A percentile compares a stretch with the other conserved stretches of the same genome.
Conservation (phyloP, 805 yeast genomes). For the Yarrowia sp. region DNA sequence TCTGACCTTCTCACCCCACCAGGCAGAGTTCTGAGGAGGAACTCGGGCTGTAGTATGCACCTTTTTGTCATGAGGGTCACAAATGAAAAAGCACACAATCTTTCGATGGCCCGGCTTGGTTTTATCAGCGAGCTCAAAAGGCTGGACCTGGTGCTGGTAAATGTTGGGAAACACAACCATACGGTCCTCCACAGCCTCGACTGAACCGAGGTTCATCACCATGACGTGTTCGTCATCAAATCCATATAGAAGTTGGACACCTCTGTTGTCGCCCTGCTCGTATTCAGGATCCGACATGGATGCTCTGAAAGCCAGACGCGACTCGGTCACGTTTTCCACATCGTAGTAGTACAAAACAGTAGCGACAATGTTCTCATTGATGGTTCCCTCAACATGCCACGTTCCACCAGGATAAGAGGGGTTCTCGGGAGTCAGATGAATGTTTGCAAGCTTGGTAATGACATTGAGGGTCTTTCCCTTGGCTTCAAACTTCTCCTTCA, state of each 20-base stretch:
- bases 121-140: slow-evolving; percentile 42
- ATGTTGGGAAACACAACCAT: slow-evolving; percentile 44
- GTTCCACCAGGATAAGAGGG: slow-evolving; percentile 44
- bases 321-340: slow-evolving; percentile 42
- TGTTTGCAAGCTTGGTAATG: slow-evolving; percentile 44
- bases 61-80: slow-evolving; percentile 41
- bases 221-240: slow-evolving; percentile 38
- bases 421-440: slow-evolving; percentile 45
- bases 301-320: slow-evolving; percentile 39
- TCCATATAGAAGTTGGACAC: slow-evolving; percentile 38
- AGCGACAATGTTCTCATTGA: slow-evolving; percentile 46
- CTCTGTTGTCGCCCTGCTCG: slow-evolving; percentile 40
- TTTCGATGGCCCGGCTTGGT: slow-evolving; percentile 43
- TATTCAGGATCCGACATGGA: slow-evolving; percentile 35
- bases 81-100: slow-evolving; percentile 44
- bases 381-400: slow-evolving; percentile 48
- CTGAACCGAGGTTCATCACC: slow-evolving; percentile 37
- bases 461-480: slow-evolving; percentile 39
- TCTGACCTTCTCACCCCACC: slow-evolving; percentile 37
- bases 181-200: slow-evolving; percentile 37
- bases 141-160: slow-evolving; percentile 44
- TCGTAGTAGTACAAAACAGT: slow-evolving; percentile 46
- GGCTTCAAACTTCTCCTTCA: not conserved
- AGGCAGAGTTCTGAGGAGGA: slow-evolving; percentile 43
- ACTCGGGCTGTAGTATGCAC: slow-evolving; percentile 40